Evolutionary conservation across 345 rosid genomes (phyloP), one percentile per base, ranked within the genome.

Genomic region (Arabidopsis arenosa): DNA sequence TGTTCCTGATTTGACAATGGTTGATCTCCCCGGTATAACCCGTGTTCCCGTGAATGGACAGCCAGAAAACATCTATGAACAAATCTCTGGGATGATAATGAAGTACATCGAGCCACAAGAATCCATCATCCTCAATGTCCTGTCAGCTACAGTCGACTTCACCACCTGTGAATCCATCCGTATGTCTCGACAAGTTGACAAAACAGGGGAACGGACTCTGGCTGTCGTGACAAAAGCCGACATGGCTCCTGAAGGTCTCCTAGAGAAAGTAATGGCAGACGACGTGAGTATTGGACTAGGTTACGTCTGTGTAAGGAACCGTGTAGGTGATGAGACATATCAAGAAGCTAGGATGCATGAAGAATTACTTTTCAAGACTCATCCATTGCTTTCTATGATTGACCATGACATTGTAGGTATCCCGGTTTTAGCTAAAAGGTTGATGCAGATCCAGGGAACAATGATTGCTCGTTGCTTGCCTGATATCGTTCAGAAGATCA

Each of bases 11-110:
- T 63, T 88, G 2, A 86, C 90, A 7, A 86, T 85, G 88, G 86
- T 88, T 5, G 93, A 88, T 84, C 84, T 88, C 23, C 92, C 90
- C 0, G 88, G 93, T 1, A 88, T 88, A 45, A 86, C 87, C 0
- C 64, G 88, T 6, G 88, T 86, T 5, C 85, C 90, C 0, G 81
- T 86, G 1, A 84, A 80, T 1, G 88, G 87, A 0, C 93, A 88
- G 43, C 87, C 93, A 0, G 86, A 86, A 3, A 72, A 84, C 5
- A 83, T 84, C 0, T 83, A 86, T 8, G 90, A 88, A 17, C 87
- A 86, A 72, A 81, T 88, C 0, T 56, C 82, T 0, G 74, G 23
- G 0, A 86, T 82, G 65, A 86, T 88, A 0, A 78, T 76, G 85
- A 86, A 82, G 68, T 84, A 85, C 18, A 86, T 85, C 0, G 79